Evolutionary conservation across 2,329 filamentous ascomycete species (phyloP).

Genomic region (Pseudogymnoascus sp.): DNA sequence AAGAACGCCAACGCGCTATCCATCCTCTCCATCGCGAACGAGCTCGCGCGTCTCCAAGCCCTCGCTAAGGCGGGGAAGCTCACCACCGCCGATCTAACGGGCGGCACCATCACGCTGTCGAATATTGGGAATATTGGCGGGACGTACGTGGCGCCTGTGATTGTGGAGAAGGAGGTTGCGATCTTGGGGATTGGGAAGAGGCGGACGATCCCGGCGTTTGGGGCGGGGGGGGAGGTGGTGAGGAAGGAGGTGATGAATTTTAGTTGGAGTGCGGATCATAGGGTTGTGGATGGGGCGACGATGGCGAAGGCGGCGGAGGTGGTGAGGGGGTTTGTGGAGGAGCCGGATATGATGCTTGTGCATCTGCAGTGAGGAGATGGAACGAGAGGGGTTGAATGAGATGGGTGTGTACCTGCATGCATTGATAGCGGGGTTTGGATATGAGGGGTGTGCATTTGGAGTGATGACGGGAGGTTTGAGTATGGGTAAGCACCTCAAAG

Average conservation of each 20-base stretch:
- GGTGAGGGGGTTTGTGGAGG: slow-evolving; percentile 71
- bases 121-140: slow-evolving; percentile 96
- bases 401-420: not conserved
- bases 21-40: slow-evolving; percentile 69
- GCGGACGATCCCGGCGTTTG: slow-evolving; percentile 74
- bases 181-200: slow-evolving; percentile 85
- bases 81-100: slow-evolving; percentile 64
- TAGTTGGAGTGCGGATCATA: slow-evolving; percentile 94
- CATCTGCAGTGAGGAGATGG: slow-evolving; percentile 61
- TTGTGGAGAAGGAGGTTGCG: slow-evolving; percentile 83
- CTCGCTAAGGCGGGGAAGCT: slow-evolving; percentile 72
- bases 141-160: slow-evolving; percentile 83
- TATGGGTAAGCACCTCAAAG: not conserved
- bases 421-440: not conserved
- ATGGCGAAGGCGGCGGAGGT: slow-evolving; percentile 85
- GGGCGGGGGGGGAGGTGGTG: slow-evolving; percentile 47
- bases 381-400: not conserved
- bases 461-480: not conserved
- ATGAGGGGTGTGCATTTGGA: not conserved
- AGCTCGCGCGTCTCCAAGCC: slow-evolving; percentile 65
- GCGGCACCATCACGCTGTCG: slow-evolving; percentile 89
- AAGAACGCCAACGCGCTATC: slow-evolving; percentile 72
- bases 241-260: slow-evolving; percentile 79
- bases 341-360: slow-evolving; percentile 80
- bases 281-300: slow-evolving; percentile 89